Percentiles rank a stretch among this genome's conserved stretches.
phyloP scores from a whole-genome alignment of 495 filamentous ascomycete genomes.

The Neurospora africana region DNA sequence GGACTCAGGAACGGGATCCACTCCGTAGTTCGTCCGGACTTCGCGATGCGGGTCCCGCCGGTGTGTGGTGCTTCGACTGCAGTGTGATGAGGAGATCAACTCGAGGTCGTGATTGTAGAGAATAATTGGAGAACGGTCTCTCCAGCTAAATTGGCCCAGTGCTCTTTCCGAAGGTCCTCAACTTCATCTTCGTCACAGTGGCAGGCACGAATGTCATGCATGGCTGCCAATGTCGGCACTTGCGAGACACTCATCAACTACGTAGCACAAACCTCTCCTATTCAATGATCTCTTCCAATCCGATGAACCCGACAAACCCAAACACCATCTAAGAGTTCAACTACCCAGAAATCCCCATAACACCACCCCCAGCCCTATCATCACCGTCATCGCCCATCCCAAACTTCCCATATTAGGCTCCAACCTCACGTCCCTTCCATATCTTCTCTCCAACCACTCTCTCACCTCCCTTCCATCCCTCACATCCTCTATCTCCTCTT shows the following conservation, averaged over 20 bases:
- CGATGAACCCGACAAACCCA: not conserved
- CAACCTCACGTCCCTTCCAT: not conserved
- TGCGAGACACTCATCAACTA: not conserved
- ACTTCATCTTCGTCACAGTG: not conserved
- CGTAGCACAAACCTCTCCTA: not conserved
- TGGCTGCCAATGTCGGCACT: not conserved
- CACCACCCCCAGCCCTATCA: not conserved
- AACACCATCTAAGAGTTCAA: not conserved
- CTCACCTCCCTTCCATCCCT: not conserved
- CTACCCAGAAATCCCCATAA: not conserved
- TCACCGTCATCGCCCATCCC: not conserved
- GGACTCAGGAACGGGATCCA: not conserved
- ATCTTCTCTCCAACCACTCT: not conserved
- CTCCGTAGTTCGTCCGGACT: not conserved
- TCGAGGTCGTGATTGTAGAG: not conserved
- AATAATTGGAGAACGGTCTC: not conserved
- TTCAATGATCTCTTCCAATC: not conserved
- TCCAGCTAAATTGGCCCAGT: not conserved
- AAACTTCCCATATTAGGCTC: not conserved
- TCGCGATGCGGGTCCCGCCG: not conserved
- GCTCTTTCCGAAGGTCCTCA: not conserved
- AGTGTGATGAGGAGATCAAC: not conserved
- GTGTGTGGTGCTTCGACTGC: not conserved
- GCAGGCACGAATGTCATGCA: not conserved
- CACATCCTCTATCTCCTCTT: constrained; percentile 25